Percentiles rank a stretch among this genome's conserved stretches.
Evolutionary conservation across 306 rosid genomes (phyloP).

Genomic region (Cicer cuneatum): DNA sequence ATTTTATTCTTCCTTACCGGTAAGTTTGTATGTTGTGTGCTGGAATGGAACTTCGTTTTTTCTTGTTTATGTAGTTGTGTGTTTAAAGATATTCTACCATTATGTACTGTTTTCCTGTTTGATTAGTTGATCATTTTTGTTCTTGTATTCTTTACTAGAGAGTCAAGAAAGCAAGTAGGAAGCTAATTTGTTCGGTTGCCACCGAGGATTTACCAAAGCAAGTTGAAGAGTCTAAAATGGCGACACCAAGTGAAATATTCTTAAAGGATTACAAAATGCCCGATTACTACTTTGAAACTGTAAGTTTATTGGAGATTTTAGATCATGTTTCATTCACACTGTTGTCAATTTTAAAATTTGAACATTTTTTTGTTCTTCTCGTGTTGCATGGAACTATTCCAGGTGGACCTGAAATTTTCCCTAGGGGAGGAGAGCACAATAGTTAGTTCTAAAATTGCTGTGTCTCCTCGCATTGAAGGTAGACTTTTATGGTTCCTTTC

Average conservation of each 20-base stretch:
- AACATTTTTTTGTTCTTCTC: conserved; percentile 20
- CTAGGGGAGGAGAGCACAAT: conserved; percentile 89
- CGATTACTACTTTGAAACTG: conserved; percentile 88
- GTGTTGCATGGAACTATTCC: conserved; percentile 41
- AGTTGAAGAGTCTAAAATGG: conserved; percentile 81
- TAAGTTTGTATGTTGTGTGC: conserved; percentile 54
- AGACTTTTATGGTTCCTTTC: conserved; percentile 33
- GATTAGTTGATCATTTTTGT: conserved; percentile 33
- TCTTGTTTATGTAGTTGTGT: conserved; percentile 23
- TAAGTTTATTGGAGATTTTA: conserved; percentile 42
- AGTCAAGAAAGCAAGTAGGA: conserved; percentile 59
- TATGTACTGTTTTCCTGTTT: conserved; percentile 23
- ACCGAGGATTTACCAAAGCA: conserved; percentile 63
- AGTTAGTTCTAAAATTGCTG: conserved; percentile 80
- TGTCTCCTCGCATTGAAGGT: conserved; percentile 83
- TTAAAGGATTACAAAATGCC: conserved; percentile 92
- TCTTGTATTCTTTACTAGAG: conserved; percentile 57
- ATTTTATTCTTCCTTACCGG: conserved; percentile 53
- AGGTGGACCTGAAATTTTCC: conserved; percentile 84
- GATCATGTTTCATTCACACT: conserved; percentile 35
- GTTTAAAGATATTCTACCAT: conserved; percentile 2
- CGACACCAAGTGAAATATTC: conserved; percentile 78
- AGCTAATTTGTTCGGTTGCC: conserved; percentile 80
- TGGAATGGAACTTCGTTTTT: conserved; percentile 15
- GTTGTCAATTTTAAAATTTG: conserved; percentile 20